phyloP scores from a whole-genome alignment of 495 filamentous ascomycete species.

The Recurvomyces mirabilis region DNA sequence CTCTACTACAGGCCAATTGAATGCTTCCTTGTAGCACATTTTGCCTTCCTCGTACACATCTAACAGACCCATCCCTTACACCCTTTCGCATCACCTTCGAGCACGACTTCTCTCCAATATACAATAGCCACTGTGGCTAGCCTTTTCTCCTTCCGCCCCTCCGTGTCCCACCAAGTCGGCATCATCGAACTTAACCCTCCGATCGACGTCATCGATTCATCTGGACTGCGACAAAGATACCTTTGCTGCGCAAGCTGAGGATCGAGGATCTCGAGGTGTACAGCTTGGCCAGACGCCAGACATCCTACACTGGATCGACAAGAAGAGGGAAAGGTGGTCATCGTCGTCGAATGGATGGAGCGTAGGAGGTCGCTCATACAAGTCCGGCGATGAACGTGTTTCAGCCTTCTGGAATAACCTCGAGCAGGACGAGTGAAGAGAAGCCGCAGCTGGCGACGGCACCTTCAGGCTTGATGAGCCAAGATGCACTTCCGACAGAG shows the following conservation, averaged over 20 bases:
- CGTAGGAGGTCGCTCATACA: background rate
- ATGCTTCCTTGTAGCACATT: background rate
- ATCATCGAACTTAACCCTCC: too few relatives aligned
- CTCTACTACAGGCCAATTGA: background rate
- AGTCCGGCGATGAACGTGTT: background rate
- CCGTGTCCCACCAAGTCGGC: too few relatives aligned
- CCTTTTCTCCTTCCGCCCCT: too few relatives aligned
- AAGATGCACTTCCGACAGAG: slow-evolving; percentile 13
- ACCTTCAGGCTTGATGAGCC: slow-evolving; percentile 23
- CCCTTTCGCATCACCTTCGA: background rate
- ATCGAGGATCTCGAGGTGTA: too few relatives aligned
- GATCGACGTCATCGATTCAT: too few relatives aligned
- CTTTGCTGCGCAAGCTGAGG: too few relatives aligned
- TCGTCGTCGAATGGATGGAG: slow-evolving; percentile 2
- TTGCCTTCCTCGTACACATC: background rate
- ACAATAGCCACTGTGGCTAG: too few relatives aligned
- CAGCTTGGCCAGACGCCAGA: too few relatives aligned
- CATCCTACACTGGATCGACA: background rate
- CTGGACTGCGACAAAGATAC: too few relatives aligned
- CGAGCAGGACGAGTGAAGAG: background rate
- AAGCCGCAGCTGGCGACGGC: slow-evolving; percentile 2
- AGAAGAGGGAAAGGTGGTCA: background rate
- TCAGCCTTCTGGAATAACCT: background rate
- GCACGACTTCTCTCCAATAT: background rate
- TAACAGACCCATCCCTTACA: background rate